Percentiles rank a stretch among this genome's conserved stretches.
Evolutionary conservation across 352 stramenopile genomes (phyloP).

Genomic region (Halophytophthora polymorphica): DNA sequence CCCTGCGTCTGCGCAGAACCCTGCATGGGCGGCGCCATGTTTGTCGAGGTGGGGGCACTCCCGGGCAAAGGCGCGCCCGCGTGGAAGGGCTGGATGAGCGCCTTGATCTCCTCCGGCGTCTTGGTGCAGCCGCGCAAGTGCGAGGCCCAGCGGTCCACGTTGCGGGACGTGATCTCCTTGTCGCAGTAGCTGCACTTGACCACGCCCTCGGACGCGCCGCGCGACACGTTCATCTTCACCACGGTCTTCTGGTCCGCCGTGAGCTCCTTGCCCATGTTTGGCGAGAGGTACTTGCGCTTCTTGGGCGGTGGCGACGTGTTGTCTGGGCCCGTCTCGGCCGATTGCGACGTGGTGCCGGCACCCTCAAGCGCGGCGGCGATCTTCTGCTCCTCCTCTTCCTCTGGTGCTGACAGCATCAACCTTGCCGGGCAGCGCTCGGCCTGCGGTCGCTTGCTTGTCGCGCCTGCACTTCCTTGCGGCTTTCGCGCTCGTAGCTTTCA

Average conservation of each 20-base stretch:
- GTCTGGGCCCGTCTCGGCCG: constrained; percentile 1
- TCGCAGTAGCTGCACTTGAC: constrained; percentile 83
- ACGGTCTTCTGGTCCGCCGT: constrained; percentile 65
- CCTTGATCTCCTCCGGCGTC: constrained; percentile 74
- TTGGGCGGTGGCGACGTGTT: constrained; percentile 11
- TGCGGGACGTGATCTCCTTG: constrained; percentile 83
- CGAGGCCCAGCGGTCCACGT: constrained; percentile 81
- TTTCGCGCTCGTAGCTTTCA: too few relatives aligned
- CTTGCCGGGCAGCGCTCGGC: background rate
- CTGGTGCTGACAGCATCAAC: constrained; percentile 48
- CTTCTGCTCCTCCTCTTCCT: constrained; percentile 35
- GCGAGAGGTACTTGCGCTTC: constrained; percentile 28
- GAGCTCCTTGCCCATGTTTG: constrained; percentile 59
- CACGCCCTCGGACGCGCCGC: constrained; percentile 48
- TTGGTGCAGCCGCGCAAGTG: constrained; percentile 75
- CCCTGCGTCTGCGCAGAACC: background rate
- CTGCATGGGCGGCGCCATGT: constrained; percentile 1
- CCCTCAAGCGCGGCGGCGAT: constrained; percentile 24
- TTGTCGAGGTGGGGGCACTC: constrained; percentile 1
- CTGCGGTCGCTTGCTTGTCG: too few relatives aligned
- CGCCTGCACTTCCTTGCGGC: too few relatives aligned
- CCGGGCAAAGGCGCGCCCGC: constrained; percentile 2
- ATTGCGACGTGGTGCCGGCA: constrained; percentile 11
- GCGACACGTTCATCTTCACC: constrained; percentile 73
- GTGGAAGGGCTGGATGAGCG: constrained; percentile 67